Conservation (phyloP, 257 asterid species). For the Solanum phureja region DNA sequence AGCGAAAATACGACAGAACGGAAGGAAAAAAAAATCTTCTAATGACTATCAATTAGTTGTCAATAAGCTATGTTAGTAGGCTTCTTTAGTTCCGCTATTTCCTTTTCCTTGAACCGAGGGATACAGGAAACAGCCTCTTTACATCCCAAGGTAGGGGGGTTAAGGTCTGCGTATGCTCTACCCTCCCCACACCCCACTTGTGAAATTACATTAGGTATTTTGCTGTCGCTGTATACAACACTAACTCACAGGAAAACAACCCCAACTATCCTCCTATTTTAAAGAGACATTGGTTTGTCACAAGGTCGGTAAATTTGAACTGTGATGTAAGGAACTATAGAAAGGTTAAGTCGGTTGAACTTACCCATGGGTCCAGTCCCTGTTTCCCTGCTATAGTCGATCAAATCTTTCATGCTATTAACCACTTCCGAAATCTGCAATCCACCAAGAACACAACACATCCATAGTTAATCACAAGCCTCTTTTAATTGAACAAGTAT, state of each 20-base stretch:
- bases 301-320: neutral
- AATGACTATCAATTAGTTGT: neutral
- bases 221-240: neutral
- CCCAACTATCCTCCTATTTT: neutral
- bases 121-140: too few species aligned
- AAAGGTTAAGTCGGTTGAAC: conserved; percentile 9
- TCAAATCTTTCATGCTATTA: conserved; percentile 99
- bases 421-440: conserved; percentile 95
- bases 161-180: neutral
- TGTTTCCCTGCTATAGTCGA: conserved; percentile 83
- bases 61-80: neutral
- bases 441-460: neutral
- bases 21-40: neutral
- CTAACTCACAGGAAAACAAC: neutral
- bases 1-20: neutral
- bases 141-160: neutral
- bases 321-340: neutral
- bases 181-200: neutral
- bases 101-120: neutral
- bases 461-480: neutral
- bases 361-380: conserved; percentile 96
- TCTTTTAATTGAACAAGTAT: neutral
- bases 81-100: neutral
- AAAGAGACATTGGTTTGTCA: neutral
- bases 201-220: neutral